Percentiles rank a stretch among this genome's conserved stretches.
Evolutionary conservation across 31 red algal species (phyloP).

Genomic region (Odonthalia washingtoniensis): DNA sequence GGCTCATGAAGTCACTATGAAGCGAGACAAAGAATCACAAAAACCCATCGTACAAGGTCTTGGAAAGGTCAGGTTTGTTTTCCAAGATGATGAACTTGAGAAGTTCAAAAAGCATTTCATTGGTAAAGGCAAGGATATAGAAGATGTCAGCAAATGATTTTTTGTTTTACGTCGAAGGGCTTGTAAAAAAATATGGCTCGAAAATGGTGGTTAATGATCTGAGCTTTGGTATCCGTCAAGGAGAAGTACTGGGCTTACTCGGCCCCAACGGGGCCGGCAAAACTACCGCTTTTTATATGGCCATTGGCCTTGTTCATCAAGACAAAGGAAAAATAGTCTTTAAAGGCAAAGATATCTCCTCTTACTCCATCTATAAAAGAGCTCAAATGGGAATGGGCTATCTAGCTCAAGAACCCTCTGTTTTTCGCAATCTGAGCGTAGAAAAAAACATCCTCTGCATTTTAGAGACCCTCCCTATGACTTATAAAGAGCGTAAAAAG

Average conservation of each 20-base stretch:
- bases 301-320: slow-evolving; percentile 24
- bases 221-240: neutral
- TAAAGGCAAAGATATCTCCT: slow-evolving; percentile 16
- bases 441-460: slow-evolving; percentile 42
- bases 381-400: slow-evolving; percentile 45
- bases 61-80: no score
- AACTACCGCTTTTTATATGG: slow-evolving; percentile 50
- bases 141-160: no score
- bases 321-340: slow-evolving; percentile 23
- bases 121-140: no score
- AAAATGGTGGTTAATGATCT: slow-evolving; percentile 8
- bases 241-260: slow-evolving; percentile 43
- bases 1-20: no score
- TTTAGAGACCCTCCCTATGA: slow-evolving; percentile 1
- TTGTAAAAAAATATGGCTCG: slow-evolving; percentile 9
- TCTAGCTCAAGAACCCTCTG: slow-evolving; percentile 45
- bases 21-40: no score
- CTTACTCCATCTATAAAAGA: slow-evolving; percentile 30
- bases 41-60: no score
- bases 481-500: slow-evolving; percentile 19
- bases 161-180: neutral
- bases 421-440: slow-evolving; percentile 43
- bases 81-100: no score
- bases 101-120: no score
- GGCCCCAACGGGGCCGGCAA: slow-evolving; percentile 54